Percentiles rank a stretch among this genome's conserved stretches.
These are phyloP conservation scores for Pichia sp. DNA, from an alignment of 1,139 yeast species.

Conservation along the genomic window DNA sequence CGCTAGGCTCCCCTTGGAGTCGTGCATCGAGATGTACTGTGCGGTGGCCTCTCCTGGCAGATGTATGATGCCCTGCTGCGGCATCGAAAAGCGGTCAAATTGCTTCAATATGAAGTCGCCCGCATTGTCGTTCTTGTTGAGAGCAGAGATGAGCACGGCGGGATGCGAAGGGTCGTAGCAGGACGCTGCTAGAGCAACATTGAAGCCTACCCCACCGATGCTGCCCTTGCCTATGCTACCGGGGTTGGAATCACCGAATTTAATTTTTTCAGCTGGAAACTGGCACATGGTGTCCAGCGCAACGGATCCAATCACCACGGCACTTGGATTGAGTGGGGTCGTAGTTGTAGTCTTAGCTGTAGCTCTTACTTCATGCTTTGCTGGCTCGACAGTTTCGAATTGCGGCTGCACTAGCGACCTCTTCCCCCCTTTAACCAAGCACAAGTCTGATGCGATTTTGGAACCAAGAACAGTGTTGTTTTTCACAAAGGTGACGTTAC, in stretches of 20 bases:
- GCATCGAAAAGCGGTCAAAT: slow-evolving; percentile 22
- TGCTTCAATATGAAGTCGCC: slow-evolving; percentile 41
- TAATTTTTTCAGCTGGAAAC: slow-evolving; percentile 31
- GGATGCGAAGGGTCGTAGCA: slow-evolving; percentile 16
- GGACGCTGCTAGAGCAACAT: slow-evolving; percentile 56
- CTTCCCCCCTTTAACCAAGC: slow-evolving; percentile 35
- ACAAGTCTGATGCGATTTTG: slow-evolving; percentile 55
- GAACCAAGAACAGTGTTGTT: slow-evolving; percentile 73
- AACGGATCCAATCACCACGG: slow-evolving; percentile 65
- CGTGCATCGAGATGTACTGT: slow-evolving; percentile 69
- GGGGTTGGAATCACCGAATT: slow-evolving; percentile 67
- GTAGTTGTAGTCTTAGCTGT: not conserved
- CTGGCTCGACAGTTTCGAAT: no score
- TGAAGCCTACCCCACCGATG: slow-evolving; percentile 83
- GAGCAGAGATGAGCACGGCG: slow-evolving; percentile 49
- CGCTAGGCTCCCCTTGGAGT: slow-evolving; percentile 54
- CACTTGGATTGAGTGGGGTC: slow-evolving; percentile 6
- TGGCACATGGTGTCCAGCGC: slow-evolving; percentile 69
- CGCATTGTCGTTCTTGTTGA: slow-evolving; percentile 55
- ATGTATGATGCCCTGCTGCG: slow-evolving; percentile 23
- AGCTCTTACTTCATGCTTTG: not conserved
- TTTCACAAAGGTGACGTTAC: slow-evolving; percentile 71
- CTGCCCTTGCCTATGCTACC: slow-evolving; percentile 49
- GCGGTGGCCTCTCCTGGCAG: slow-evolving; percentile 44
- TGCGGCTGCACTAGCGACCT: slow-evolving; percentile 7